A percentile compares a stretch with the other conserved stretches of the same genome.
Conservation (phyloP, 164 flowering plant species). For the Chimonanthus praecox region DNA sequence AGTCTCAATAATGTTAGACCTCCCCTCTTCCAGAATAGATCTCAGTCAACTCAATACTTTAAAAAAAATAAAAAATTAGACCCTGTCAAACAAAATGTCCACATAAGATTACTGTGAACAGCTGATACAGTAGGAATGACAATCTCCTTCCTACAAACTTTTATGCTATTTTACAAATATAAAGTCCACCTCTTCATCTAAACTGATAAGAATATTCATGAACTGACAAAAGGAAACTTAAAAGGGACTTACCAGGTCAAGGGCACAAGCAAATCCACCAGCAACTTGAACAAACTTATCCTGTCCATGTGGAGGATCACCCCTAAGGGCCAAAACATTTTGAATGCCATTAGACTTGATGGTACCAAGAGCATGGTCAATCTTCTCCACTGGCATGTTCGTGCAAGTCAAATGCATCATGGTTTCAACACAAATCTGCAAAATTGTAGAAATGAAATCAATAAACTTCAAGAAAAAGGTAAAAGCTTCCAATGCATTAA, state of each 20-base stretch:
- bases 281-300: conserved; percentile 87
- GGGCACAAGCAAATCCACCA: conserved; percentile 94
- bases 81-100: neutral
- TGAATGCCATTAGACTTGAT: conserved; percentile 82
- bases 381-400: conserved; percentile 93
- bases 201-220: neutral
- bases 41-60: neutral
- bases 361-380: conserved; percentile 74
- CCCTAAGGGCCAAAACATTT: conserved; percentile 93
- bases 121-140: neutral
- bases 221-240: neutral
- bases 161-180: neutral
- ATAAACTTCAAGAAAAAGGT: neutral
- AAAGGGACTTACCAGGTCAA: conserved; percentile 54
- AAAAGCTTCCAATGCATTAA: neutral
- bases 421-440: conserved; percentile 74
- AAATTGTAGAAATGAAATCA: no score
- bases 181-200: neutral
- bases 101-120: neutral
- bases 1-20: neutral
- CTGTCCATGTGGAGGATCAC: conserved; percentile 98
- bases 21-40: neutral
- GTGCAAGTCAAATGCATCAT: conserved; percentile 99
- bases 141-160: neutral
- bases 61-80: neutral